Evolutionary conservation across 805 yeast species (phyloP), one percentile per base, ranked within the genome.

Genomic region (Suhomyces vadensis): DNA sequence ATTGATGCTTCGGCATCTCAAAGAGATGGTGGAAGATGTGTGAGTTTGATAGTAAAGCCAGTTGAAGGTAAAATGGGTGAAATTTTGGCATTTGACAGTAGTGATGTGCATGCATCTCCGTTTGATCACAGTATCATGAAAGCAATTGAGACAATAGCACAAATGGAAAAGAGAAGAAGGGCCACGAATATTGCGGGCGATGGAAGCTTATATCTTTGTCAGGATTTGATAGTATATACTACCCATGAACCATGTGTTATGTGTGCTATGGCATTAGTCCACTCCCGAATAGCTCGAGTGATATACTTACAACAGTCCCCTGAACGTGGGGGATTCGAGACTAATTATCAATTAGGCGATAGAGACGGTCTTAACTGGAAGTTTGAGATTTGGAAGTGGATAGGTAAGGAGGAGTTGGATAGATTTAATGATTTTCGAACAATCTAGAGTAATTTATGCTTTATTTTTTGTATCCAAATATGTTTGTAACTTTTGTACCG

Each of bases 201-300:
- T 11, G 63, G 47, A 52, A 55, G 41, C 10, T 57, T 61, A 23
- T 94, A 94, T 57, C 72, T 94, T 2, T 91, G 98, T 58, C 77
- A 84, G 26, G 78, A 83, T 42, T 75, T 81, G 51, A 82, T 87
- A 48, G 89, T 94, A 0, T 89, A 86, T 58, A 86, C 95, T 1
- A 85, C 96, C 0, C 96, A 90, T 60, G 99, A 94, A 62, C 99
- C 99, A 0, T 94, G 99, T 57, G 79, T 88, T 0, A 94, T 92
- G 97, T 94, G 99, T 58, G 69, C 87, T 5, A 94, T 94, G 99
- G 98, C 98, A 0, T 70, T 94, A 31, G 83, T 91, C 8, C 99
- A 94, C 60, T 92, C 98, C 1, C 72, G 99, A 39, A 77, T 94
- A 0, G 75, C 81, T 11, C 71, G 89, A 41, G 66, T 92, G 25